Evolutionary conservation across 2,329 filamentous ascomycete species (phyloP).

Genomic region (Talaromyces amestolkiae): DNA sequence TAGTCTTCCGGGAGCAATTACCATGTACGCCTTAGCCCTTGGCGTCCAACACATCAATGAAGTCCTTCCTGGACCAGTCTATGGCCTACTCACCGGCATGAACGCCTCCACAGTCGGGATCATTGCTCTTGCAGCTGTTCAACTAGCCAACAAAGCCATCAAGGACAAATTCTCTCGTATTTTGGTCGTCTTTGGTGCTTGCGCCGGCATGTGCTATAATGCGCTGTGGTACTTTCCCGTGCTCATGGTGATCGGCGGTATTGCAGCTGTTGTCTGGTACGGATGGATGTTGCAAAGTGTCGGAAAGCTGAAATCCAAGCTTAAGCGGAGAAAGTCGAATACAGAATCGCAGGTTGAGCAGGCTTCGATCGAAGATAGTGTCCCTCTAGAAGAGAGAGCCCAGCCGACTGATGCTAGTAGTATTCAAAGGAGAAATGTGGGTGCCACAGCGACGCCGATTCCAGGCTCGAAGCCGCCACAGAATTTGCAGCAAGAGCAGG

Average conservation of each 20-base stretch:
- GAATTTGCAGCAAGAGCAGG: not conserved
- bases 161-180: constrained; percentile 62
- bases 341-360: constrained; percentile 11
- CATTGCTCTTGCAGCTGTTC: constrained; percentile 66
- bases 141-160: constrained; percentile 66
- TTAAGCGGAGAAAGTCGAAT: constrained; percentile 21
- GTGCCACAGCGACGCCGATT: not conserved
- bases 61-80: constrained; percentile 60
- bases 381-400: constrained; percentile 8
- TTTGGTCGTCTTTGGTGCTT: constrained; percentile 62
- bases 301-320: constrained; percentile 29
- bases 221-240: constrained; percentile 73
- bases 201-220: constrained; percentile 67
- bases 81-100: constrained; percentile 68
- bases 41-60: constrained; percentile 62
- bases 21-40: constrained; percentile 66
- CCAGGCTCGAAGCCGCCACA: not conserved
- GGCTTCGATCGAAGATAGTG: not conserved
- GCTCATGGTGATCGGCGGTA: constrained; percentile 58
- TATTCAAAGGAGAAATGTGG: constrained; percentile 6
- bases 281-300: constrained; percentile 47
- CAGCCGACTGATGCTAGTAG: not conserved
- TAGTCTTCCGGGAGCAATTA: constrained; percentile 66
- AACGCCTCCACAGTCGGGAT: constrained; percentile 72
- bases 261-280: constrained; percentile 57